phyloP scores from a whole-genome alignment of 2,329 filamentous ascomycete genomes.

The Verticillium longisporum region DNA sequence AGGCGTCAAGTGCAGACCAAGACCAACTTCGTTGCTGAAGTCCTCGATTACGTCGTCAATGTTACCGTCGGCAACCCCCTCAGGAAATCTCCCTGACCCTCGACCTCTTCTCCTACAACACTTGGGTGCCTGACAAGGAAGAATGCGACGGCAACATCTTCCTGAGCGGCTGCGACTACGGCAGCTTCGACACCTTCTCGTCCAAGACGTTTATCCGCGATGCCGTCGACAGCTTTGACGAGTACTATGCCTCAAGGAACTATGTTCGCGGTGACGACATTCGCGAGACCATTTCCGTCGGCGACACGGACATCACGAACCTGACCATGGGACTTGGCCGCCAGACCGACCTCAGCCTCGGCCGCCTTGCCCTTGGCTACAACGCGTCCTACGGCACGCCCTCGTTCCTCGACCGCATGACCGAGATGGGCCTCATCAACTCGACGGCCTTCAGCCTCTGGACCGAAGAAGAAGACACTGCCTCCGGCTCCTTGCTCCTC shows the following conservation, averaged over 20 bases:
- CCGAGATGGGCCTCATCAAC: slow-evolving; percentile 53
- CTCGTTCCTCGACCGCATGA: slow-evolving; percentile 59
- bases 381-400: slow-evolving; percentile 44
- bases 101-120: neutral
- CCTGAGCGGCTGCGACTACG: neutral
- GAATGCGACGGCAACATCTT: neutral
- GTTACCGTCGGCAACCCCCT: slow-evolving; percentile 7
- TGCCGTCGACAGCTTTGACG: slow-evolving; percentile 38
- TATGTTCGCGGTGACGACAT: slow-evolving; percentile 50
- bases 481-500: slow-evolving; percentile 5
- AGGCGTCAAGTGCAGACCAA: neutral
- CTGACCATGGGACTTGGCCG: slow-evolving; percentile 50
- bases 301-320: slow-evolving; percentile 33
- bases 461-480: slow-evolving; percentile 24
- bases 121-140: slow-evolving; percentile 1
- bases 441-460: slow-evolving; percentile 64
- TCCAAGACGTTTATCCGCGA: slow-evolving; percentile 43
- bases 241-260: slow-evolving; percentile 52
- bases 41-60: slow-evolving; percentile 4
- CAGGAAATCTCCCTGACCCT: slow-evolving; percentile 4
- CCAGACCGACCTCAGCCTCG: slow-evolving; percentile 39
- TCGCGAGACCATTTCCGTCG: slow-evolving; percentile 37
- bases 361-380: slow-evolving; percentile 52
- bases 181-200: slow-evolving; percentile 25
- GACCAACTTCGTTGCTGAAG: neutral